These are phyloP conservation scores for Paecilomyces formosus DNA, from an alignment of 2,329 filamentous ascomycete genomes.

Conservation along the genomic window DNA sequence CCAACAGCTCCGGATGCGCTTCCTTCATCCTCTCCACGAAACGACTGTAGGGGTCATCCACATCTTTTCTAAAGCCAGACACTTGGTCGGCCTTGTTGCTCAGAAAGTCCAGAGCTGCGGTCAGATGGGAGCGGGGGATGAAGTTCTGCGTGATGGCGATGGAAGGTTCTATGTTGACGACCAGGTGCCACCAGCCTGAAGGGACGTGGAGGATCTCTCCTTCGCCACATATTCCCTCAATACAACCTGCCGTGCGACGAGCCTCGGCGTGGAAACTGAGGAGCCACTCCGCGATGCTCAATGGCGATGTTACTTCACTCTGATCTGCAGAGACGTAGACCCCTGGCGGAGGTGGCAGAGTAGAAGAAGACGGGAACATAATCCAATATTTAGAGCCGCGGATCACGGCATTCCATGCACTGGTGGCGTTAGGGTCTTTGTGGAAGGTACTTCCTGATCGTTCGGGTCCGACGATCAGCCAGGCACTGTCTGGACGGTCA, in stretches of 20 bases:
- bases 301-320: conserved; percentile 85
- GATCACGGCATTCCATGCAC: conserved; percentile 91
- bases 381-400: conserved; percentile 95
- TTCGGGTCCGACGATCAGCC: conserved; percentile 84
- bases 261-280: conserved; percentile 83
- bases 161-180: conserved; percentile 77
- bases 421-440: conserved; percentile 64
- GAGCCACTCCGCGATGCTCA: conserved; percentile 96
- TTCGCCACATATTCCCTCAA: conserved; percentile 74
- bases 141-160: conserved; percentile 96
- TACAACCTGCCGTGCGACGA: conserved; percentile 64
- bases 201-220: conserved; percentile 91
- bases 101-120: conserved; percentile 71
- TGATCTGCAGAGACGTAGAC: conserved; percentile 85
- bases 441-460: conserved; percentile 91
- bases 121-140: conserved; percentile 67
- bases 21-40: conserved; percentile 64
- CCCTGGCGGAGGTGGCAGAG: conserved; percentile 65
- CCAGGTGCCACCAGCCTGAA: conserved; percentile 93
- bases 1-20: conserved; percentile 59
- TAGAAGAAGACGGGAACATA: conserved; percentile 74
- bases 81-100: conserved; percentile 77
- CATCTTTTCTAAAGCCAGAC: conserved; percentile 69
- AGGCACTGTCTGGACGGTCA: conserved; percentile 78
- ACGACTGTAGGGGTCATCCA: conserved; percentile 64